phyloP scores from a whole-genome alignment of 2,329 filamentous ascomycete genomes.

The Fusarium longipes region DNA sequence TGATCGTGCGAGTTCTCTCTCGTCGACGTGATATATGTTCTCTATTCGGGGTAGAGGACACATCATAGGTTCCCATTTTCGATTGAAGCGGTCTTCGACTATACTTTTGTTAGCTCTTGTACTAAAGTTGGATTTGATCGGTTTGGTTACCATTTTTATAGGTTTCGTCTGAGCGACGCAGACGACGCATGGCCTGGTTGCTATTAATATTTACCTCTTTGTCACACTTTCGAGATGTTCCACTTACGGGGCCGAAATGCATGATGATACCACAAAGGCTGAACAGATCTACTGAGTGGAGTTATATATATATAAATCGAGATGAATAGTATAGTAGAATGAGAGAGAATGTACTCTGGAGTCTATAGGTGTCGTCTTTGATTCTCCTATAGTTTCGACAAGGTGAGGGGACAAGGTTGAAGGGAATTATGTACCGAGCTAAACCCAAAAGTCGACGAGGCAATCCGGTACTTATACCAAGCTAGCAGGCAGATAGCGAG shows the following conservation, averaged over 20 bases:
- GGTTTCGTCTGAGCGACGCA: accelerated
- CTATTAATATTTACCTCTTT: not conserved
- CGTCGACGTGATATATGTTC: not conserved
- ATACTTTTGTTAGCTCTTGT: not conserved
- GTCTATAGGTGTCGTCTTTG: too few species aligned
- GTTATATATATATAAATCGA: too few species aligned
- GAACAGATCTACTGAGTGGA: too few species aligned
- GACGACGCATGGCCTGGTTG: not conserved
- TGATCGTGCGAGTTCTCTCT: accelerated
- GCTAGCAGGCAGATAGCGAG: not conserved
- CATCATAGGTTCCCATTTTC: not conserved
- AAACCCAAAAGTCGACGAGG: accelerated
- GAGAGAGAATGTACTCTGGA: too few species aligned
- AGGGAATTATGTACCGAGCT: not conserved
- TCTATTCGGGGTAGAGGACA: not conserved
- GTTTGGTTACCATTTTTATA: accelerated
- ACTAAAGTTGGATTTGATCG: accelerated
- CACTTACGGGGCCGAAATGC: too few species aligned
- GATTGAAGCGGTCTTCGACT: not conserved
- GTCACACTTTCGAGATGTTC: too few species aligned
- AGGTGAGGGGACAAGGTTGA: too few species aligned
- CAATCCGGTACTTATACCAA: not conserved
- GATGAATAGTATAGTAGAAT: too few species aligned
- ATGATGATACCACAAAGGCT: too few species aligned
- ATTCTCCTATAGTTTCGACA: too few species aligned